A percentile compares a stretch with the other conserved stretches of the same genome.
phyloP scores from a whole-genome alignment of 805 yeast genomes.

The Torulaspora microellipsoides region DNA sequence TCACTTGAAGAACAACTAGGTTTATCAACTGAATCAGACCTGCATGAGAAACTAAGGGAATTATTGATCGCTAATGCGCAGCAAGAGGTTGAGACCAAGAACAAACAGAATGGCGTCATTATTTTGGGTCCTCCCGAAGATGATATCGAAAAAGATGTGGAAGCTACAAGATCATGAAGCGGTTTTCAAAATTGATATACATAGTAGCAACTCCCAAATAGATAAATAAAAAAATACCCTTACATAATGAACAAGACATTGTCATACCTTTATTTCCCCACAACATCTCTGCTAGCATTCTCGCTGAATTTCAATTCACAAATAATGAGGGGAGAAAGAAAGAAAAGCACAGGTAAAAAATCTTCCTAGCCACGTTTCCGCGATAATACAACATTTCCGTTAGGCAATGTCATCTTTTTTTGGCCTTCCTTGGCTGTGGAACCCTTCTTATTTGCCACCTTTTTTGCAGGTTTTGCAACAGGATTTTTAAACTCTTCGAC shows the following conservation, averaged over 20 bases:
- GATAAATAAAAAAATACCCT: too few relatives aligned
- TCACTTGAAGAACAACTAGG: slow-evolving; percentile 16
- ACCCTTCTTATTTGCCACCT: slow-evolving; percentile 10
- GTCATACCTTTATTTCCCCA: too few relatives aligned
- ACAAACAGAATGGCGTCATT: slow-evolving; percentile 32
- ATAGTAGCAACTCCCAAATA: too few relatives aligned
- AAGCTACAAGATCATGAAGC: neutral
- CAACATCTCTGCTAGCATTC: too few relatives aligned
- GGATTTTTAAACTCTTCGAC: slow-evolving; percentile 6
- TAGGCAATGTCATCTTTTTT: slow-evolving; percentile 50
- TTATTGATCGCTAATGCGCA: slow-evolving; percentile 26
- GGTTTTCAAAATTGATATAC: too few relatives aligned
- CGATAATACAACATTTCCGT: slow-evolving; percentile 53
- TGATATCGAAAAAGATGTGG: neutral
- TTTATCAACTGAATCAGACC: slow-evolving; percentile 19
- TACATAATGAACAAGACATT: too few relatives aligned
- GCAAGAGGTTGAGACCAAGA: slow-evolving; percentile 27
- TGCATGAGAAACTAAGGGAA: slow-evolving; percentile 26
- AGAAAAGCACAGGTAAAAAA: too few relatives aligned
- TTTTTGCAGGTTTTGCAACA: slow-evolving; percentile 8
- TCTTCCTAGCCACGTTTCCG: slow-evolving; percentile 29
- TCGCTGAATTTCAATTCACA: too few relatives aligned
- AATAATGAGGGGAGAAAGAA: too few relatives aligned
- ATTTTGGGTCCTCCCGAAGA: slow-evolving; percentile 28
- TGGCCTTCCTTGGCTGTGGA: slow-evolving; percentile 36